Percentiles rank a stretch among this genome's conserved stretches.
phyloP scores from a whole-genome alignment of 1,284 basidiomycete species.

The Vanrija sp. region DNA sequence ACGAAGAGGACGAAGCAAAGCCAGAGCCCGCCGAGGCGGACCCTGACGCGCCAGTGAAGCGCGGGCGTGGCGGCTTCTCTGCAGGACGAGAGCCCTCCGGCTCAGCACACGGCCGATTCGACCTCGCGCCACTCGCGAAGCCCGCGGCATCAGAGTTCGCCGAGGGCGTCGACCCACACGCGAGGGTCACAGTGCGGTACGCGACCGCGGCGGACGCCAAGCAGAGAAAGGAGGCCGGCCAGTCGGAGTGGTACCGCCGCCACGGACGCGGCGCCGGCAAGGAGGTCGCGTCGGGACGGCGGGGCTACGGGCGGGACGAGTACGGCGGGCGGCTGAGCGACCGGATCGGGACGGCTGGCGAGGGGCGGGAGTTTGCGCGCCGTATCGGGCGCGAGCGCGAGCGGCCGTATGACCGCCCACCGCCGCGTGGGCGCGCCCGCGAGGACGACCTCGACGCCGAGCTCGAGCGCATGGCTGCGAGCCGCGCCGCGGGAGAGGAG shows the following conservation, averaged over 20 bases:
- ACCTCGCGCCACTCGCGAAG: slow-evolving; percentile 12
- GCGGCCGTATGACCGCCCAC: slow-evolving; percentile 15
- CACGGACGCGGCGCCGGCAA: slow-evolving; percentile 41
- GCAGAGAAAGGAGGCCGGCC: slow-evolving; percentile 24
- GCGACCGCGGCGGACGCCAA: slow-evolving; percentile 29
- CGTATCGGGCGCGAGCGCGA: slow-evolving; percentile 24
- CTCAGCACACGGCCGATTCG: slow-evolving; percentile 10
- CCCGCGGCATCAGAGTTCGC: slow-evolving; percentile 12
- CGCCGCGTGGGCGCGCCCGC: slow-evolving; percentile 5
- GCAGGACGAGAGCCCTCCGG: neutral
- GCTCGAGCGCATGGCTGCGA: slow-evolving; percentile 30
- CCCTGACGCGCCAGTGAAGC: slow-evolving; percentile 9
- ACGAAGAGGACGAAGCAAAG: neutral
- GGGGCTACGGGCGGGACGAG: slow-evolving; percentile 5
- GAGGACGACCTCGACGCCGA: slow-evolving; percentile 41
- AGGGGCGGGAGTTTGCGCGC: slow-evolving; percentile 33
- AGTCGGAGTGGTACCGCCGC: slow-evolving; percentile 37
- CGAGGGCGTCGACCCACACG: slow-evolving; percentile 36
- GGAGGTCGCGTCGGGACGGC: slow-evolving; percentile 20
- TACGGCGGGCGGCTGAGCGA: slow-evolving; percentile 12
- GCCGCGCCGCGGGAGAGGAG: slow-evolving; percentile 15
- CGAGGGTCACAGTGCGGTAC: slow-evolving; percentile 37
- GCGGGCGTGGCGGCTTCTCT: slow-evolving; percentile 36
- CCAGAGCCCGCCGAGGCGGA: slow-evolving; percentile 1
- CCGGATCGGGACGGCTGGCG: slow-evolving; percentile 18